Conservation (phyloP, 1,139 yeast species). For the Spencermartinsiella ligniputridi region DNA sequence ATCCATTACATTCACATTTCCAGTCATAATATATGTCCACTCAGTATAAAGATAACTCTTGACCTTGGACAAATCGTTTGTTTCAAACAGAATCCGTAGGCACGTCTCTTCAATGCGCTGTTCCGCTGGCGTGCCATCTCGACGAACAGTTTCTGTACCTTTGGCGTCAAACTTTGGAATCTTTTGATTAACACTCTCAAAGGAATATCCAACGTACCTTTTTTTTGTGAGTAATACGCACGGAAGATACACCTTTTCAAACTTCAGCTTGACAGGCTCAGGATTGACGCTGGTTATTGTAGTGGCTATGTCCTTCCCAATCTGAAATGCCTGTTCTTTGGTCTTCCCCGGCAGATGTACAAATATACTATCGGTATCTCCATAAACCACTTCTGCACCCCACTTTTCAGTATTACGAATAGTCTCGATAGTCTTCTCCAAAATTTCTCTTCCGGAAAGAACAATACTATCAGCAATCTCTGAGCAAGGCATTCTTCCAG, state of each 20-base stretch:
- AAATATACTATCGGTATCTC: constrained; percentile 93
- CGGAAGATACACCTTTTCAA: constrained; percentile 91
- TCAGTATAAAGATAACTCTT: constrained; percentile 61
- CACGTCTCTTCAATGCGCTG: constrained; percentile 74
- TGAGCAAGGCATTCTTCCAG: constrained; percentile 96
- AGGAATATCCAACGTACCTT: constrained; percentile 83
- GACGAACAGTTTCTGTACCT: constrained; percentile 88
- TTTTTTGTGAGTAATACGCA: constrained; percentile 79
- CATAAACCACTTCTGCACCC: constrained; percentile 94
- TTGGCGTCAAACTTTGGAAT: constrained; percentile 84
- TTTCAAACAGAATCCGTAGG: constrained; percentile 63
- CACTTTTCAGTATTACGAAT: constrained; percentile 58
- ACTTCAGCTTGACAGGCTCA: constrained; percentile 73
- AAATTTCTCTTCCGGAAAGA: constrained; percentile 80
- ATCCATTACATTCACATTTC: constrained; percentile 66
- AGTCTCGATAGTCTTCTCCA: constrained; percentile 61
- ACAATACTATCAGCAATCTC: constrained; percentile 95
- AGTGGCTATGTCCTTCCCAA: constrained; percentile 68
- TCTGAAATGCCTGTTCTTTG: constrained; percentile 66
- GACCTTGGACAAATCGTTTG: constrained; percentile 64
- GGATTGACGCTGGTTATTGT: constrained; percentile 67
- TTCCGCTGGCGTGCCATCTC: constrained; percentile 94
- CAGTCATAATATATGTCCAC: constrained; percentile 59
- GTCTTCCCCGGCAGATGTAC: constrained; percentile 84
- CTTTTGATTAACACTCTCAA: constrained; percentile 52